These are phyloP conservation scores for Dipteronia sinensis DNA, from an alignment of 345 rosid genomes.

Conservation along the genomic window DNA sequence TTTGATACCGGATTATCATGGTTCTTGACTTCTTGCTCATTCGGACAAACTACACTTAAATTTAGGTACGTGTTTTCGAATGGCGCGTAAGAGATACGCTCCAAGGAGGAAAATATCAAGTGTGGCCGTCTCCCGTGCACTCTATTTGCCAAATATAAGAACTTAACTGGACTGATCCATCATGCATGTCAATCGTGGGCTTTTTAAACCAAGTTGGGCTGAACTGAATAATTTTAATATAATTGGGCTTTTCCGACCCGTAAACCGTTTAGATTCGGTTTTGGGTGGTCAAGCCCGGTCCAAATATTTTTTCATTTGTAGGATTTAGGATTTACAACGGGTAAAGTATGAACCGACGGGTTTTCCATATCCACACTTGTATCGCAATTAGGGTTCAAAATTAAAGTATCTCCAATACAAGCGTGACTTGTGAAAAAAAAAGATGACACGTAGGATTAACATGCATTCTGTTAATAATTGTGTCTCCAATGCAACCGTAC, in stretches of 20 bases:
- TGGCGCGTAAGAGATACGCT: not conserved
- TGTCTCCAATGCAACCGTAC: too few relatives aligned
- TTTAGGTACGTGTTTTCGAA: not conserved
- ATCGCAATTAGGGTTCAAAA: not conserved
- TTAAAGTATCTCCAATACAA: too few relatives aligned
- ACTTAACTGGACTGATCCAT: not conserved
- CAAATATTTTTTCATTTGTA: too few relatives aligned
- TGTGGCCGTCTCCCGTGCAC: not conserved
- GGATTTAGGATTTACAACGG: too few relatives aligned
- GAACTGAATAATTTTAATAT: too few relatives aligned
- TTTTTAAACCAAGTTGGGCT: not conserved
- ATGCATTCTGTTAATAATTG: too few relatives aligned
- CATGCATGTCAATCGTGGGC: not conserved
- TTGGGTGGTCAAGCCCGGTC: not conserved
- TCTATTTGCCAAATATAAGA: not conserved
- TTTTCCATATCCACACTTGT: not conserved
- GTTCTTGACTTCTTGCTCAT: too few relatives aligned
- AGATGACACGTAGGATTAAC: too few relatives aligned
- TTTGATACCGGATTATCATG: not conserved
- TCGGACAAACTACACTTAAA: not conserved
- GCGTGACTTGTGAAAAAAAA: too few relatives aligned
- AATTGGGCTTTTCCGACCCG: not conserved
- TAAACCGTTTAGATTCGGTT: not conserved
- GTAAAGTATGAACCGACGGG: too few relatives aligned
- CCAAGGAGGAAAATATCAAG: not conserved